Conservation (phyloP, 768 basidiomycete species). For the Suillus discolor region DNA sequence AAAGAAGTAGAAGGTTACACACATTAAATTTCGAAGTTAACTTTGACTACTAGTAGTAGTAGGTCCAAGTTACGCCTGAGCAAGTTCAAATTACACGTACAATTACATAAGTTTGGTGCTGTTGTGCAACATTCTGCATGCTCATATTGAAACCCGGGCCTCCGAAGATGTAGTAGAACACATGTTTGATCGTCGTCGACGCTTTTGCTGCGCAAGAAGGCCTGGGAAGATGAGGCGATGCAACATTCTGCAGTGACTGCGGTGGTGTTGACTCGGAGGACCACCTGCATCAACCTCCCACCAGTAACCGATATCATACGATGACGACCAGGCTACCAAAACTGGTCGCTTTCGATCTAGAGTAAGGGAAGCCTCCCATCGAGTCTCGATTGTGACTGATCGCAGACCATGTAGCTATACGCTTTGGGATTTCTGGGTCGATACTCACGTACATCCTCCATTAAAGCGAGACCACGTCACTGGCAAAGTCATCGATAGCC, state of each 20-base stretch:
- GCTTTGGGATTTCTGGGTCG: constrained; percentile 87
- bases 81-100: not conserved
- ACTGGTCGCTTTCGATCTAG: constrained; percentile 80
- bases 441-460: constrained; percentile 69
- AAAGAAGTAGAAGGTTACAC: not conserved
- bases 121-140: too few species aligned
- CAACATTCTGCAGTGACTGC: too few species aligned
- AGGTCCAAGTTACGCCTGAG: too few species aligned
- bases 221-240: not conserved
- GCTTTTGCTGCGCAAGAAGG: not conserved
- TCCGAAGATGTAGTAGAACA: too few species aligned
- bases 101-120: not conserved
- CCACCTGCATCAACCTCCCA: not conserved
- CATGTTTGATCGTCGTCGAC: not conserved
- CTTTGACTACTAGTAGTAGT: not conserved
- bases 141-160: not conserved
- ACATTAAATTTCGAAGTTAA: not conserved
- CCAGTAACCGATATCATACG: not conserved
- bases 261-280: not conserved
- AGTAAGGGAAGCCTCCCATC: constrained; percentile 48
- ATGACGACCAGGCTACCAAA: constrained; percentile 45
- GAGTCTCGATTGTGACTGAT: constrained; percentile 5
- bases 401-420: constrained; percentile 59
- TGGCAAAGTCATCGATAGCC: constrained; percentile 28
- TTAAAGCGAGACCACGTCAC: constrained; percentile 44